These are phyloP conservation scores for Phaeophleospora eucalypticola DNA, from an alignment of 2,329 filamentous ascomycete species.

Conservation along the genomic window DNA sequence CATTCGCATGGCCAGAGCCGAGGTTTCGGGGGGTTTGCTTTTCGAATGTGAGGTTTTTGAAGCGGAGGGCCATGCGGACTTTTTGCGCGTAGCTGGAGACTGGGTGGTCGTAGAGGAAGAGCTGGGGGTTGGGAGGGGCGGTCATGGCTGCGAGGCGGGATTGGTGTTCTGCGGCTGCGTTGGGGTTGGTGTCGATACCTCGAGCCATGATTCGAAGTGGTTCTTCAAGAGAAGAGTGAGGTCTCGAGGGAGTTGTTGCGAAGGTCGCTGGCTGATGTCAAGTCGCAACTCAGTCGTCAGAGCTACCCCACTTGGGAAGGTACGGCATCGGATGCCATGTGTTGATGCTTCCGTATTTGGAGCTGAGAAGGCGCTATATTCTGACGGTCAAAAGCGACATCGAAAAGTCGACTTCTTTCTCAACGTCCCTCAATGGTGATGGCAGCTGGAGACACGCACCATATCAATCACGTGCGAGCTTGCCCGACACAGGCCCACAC, in stretches of 20 bases:
- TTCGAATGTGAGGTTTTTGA: slow-evolving; percentile 36
- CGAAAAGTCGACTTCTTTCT: too few species aligned
- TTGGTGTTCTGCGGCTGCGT: not conserved
- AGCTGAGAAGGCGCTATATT: too few species aligned
- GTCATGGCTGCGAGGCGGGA: slow-evolving; percentile 3
- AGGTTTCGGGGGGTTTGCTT: slow-evolving; percentile 33
- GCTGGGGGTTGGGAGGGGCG: slow-evolving; percentile 9
- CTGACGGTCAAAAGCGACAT: not conserved
- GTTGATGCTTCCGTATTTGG: too few species aligned
- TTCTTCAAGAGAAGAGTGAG: not conserved
- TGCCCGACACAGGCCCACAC: not conserved
- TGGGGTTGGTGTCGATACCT: slow-evolving; percentile 6
- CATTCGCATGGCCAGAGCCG: slow-evolving; percentile 31
- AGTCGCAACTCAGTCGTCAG: not conserved
- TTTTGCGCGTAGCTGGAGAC: slow-evolving; percentile 38
- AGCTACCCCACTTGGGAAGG: not conserved
- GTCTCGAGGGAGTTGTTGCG: not conserved
- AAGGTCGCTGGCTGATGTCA: not conserved
- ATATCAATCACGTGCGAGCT: not conserved
- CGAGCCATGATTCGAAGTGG: not conserved
- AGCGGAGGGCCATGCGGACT: slow-evolving; percentile 34
- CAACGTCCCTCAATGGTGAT: too few species aligned
- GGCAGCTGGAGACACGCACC: not conserved
- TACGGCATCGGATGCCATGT: not conserved
- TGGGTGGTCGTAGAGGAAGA: slow-evolving; percentile 28